These are phyloP conservation scores for Hevea brasiliensis DNA, from an alignment of 345 rosid genomes.

Conservation along the genomic window DNA sequence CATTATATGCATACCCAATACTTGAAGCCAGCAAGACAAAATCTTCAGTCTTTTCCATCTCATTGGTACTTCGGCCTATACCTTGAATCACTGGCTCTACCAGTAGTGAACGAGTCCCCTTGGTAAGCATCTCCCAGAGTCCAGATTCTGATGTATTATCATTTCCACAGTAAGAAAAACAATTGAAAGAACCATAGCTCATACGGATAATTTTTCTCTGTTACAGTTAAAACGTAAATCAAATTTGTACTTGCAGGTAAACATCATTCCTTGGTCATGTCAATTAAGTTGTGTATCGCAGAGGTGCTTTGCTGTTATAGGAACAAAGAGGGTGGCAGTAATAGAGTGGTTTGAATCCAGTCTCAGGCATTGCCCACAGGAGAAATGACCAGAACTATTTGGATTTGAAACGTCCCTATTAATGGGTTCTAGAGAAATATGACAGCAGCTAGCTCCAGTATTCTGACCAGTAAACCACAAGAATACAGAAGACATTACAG, in stretches of 20 bases:
- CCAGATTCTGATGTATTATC: constrained; percentile 50
- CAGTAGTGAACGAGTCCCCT: constrained; percentile 64
- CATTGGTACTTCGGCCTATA: constrained; percentile 23
- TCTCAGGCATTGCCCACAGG: background rate
- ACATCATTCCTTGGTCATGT: background rate
- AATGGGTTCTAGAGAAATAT: background rate
- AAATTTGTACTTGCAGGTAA: background rate
- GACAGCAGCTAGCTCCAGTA: background rate
- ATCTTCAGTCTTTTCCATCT: constrained; percentile 42
- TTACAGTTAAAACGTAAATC: background rate
- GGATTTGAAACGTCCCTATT: background rate
- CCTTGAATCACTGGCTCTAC: constrained; percentile 55
- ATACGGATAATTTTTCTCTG: background rate
- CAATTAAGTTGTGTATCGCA: background rate
- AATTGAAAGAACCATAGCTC: constrained; percentile 4
- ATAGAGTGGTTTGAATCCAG: background rate
- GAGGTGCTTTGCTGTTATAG: background rate
- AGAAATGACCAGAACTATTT: background rate
- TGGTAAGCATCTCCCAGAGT: constrained; percentile 57
- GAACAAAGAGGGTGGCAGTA: background rate
- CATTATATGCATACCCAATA: constrained; percentile 60
- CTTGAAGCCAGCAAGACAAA: constrained; percentile 78
- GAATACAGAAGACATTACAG: background rate
- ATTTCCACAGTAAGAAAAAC: background rate
- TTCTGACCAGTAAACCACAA: background rate